These are phyloP conservation scores for Citrullus mucosospermus DNA, from an alignment of 306 rosid genomes.

Conservation along the genomic window DNA sequence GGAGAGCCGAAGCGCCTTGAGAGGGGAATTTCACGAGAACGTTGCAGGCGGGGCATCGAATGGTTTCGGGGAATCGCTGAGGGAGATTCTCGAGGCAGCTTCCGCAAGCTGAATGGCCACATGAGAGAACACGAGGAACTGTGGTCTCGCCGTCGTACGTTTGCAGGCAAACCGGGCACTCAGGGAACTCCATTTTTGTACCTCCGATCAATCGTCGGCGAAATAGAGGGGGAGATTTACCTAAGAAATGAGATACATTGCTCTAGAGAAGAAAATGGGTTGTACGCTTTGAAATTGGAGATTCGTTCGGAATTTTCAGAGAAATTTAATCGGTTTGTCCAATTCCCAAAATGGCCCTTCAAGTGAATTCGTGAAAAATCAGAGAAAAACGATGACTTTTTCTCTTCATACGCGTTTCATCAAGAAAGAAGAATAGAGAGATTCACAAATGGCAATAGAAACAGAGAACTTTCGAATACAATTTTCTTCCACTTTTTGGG, in stretches of 20 bases:
- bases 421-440: background rate
- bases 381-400: background rate
- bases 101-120: slow-evolving; percentile 70
- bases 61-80: slow-evolving; percentile 39
- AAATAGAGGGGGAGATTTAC: background rate
- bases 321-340: background rate
- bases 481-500: background rate
- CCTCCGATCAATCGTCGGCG: background rate
- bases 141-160: slow-evolving; percentile 41
- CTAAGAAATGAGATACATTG: too few species aligned
- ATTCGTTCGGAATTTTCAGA: background rate
- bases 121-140: slow-evolving; percentile 61
- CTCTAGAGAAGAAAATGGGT: background rate
- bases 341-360: background rate
- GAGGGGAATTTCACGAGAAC: slow-evolving; percentile 57
- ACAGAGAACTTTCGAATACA: background rate
- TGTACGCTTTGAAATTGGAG: background rate
- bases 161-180: slow-evolving; percentile 85
- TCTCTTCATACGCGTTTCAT: background rate
- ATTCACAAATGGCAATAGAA: background rate
- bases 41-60: slow-evolving; percentile 81
- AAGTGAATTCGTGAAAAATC: background rate
- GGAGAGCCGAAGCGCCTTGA: slow-evolving; percentile 59
- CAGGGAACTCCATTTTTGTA: slow-evolving; percentile 53
- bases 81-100: slow-evolving; percentile 49